Conservation (phyloP, 1,284 basidiomycete species). For the Trichosporon faecale region DNA sequence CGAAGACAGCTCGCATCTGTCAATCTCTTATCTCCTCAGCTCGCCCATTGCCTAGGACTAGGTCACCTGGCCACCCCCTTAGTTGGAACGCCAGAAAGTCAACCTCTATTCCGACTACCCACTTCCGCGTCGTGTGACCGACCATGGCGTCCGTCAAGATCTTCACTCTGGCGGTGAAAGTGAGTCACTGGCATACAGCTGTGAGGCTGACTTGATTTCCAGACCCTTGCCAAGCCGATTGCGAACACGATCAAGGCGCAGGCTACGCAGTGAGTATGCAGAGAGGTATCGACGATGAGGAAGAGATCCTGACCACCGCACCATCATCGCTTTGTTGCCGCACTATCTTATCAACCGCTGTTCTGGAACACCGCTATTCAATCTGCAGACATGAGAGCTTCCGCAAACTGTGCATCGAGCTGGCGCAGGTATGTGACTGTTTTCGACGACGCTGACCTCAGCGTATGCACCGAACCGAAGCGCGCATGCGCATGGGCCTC, state of each 20-base stretch:
- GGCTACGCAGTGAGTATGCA: slow-evolving; percentile 66
- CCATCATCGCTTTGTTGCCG: neutral
- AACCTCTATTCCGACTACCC: neutral
- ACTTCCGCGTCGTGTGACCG: neutral
- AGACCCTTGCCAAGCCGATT: slow-evolving; percentile 84
- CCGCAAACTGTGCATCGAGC: slow-evolving; percentile 66
- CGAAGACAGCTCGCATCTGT: neutral
- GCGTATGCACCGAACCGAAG: slow-evolving; percentile 72
- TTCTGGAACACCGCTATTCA: neutral
- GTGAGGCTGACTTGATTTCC: slow-evolving; percentile 17
- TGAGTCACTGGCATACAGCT: slow-evolving; percentile 48
- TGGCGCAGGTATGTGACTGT: slow-evolving; percentile 61
- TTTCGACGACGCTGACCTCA: slow-evolving; percentile 17
- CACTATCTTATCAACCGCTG: neutral
- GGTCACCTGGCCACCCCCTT: neutral
- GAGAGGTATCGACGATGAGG: neutral
- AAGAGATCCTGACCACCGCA: neutral
- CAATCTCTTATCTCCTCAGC: neutral
- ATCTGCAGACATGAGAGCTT: slow-evolving; percentile 69
- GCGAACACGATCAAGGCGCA: slow-evolving; percentile 69
- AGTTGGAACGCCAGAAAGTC: neutral
- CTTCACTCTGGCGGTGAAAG: slow-evolving; percentile 64
- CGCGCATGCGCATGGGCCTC: slow-evolving; percentile 70
- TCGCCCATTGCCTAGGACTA: neutral
- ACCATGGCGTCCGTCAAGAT: slow-evolving; percentile 67